Percentiles rank a stretch among this genome's conserved stretches.
Conservation (phyloP, 768 basidiomycete species). For the Lentinula sp. region DNA sequence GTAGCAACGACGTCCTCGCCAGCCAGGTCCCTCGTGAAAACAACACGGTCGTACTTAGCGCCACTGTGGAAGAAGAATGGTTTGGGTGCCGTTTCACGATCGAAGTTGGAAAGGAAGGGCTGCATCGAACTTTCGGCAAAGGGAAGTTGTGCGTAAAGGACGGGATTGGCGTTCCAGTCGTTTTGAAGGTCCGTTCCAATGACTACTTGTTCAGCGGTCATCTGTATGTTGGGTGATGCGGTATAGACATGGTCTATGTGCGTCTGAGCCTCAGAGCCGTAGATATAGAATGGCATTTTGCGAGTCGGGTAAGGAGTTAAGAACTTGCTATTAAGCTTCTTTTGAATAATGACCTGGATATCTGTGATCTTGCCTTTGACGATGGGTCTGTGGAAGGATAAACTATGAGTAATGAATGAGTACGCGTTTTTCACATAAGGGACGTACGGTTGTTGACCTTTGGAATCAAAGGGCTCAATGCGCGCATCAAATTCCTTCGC, state of each 20-base stretch:
- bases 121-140: neutral
- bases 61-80: neutral
- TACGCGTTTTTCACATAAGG: neutral
- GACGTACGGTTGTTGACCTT: constrained; percentile 3
- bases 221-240: constrained; percentile 20
- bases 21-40: neutral
- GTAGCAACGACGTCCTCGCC: neutral
- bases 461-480: neutral
- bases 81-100: neutral
- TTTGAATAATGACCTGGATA: constrained; percentile 24
- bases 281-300: constrained; percentile 34
- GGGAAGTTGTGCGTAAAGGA: neutral
- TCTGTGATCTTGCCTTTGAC: constrained; percentile 15
- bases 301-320: constrained; percentile 21
- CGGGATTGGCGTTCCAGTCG: neutral
- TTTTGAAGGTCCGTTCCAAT: neutral
- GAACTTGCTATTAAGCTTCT: constrained; percentile 19
- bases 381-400: neutral
- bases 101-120: neutral
- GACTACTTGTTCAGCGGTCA: constrained; percentile 16
- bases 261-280: constrained; percentile 21
- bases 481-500: neutral
- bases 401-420: neutral
- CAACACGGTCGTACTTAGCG: neutral
- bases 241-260: constrained; percentile 30